phyloP scores from a whole-genome alignment of 352 stramenopile species.

The Phytophthora hibernalis region DNA sequence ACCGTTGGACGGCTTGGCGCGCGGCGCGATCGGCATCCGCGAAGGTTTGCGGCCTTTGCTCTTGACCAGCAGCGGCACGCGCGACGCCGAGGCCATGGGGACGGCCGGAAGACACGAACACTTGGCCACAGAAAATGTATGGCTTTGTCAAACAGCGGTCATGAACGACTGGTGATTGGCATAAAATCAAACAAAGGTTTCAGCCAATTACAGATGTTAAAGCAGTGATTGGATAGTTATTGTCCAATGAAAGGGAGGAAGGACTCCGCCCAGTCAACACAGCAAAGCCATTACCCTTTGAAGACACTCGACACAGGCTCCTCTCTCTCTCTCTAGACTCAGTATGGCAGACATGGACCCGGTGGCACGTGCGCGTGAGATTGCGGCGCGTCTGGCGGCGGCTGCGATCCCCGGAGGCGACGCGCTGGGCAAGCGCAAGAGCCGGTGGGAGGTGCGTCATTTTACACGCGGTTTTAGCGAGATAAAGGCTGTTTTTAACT shows the following conservation, averaged over 20 bases:
- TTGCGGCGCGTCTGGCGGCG: constrained; percentile 80
- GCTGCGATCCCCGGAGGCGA: constrained; percentile 71
- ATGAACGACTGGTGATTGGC: constrained; percentile 8
- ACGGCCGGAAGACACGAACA: neutral
- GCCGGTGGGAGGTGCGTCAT: constrained; percentile 77
- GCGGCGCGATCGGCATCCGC: constrained; percentile 70
- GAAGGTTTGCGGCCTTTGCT: constrained; percentile 77
- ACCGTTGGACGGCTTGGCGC: constrained; percentile 73
- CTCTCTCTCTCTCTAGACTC: constrained; percentile 12
- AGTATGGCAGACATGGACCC: constrained; percentile 70
- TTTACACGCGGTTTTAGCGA: constrained; percentile 13
- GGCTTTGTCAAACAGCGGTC: constrained; percentile 21
- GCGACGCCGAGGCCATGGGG: constrained; percentile 53
- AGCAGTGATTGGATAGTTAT: neutral
- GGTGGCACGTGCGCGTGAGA: constrained; percentile 82
- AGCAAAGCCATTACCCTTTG: constrained; percentile 21
- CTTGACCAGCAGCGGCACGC: constrained; percentile 80
- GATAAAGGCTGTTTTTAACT: constrained; percentile 2
- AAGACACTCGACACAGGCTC: constrained; percentile 2
- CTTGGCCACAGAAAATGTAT: constrained; percentile 37
- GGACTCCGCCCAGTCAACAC: constrained; percentile 19
- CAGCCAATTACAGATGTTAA: constrained; percentile 29
- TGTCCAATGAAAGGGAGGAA: neutral
- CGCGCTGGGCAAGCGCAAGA: constrained; percentile 84
- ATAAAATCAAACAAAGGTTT: constrained; percentile 27